Percentiles rank a stretch among this genome's conserved stretches.
These are phyloP conservation scores for Daphne laureola DNA, from an alignment of 441 rosid species.

Conservation along the genomic window DNA sequence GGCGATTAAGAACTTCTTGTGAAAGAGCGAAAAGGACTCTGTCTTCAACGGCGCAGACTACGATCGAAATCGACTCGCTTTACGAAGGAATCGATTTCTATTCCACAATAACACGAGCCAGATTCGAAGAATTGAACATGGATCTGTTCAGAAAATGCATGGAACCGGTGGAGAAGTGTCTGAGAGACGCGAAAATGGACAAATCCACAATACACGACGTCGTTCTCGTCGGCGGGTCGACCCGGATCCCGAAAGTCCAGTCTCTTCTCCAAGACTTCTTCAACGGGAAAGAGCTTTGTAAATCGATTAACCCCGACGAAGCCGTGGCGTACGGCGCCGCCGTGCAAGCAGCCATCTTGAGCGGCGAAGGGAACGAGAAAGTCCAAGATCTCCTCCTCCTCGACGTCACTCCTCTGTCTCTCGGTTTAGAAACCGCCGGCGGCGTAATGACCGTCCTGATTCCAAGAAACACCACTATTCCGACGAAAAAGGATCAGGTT, in stretches of 20 bases:
- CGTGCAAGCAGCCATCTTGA: constrained; percentile 17
- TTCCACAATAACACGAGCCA: constrained; percentile 2
- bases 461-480: constrained; percentile 22
- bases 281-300: constrained; percentile 21
- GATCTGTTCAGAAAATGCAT: constrained; percentile 12
- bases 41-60: constrained; percentile 20
- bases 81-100: constrained; percentile 14
- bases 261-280: constrained; percentile 21
- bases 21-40: constrained; percentile 33
- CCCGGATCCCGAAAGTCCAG: constrained; percentile 19
- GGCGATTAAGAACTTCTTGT: constrained; percentile 27
- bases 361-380: constrained; percentile 17
- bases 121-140: constrained; percentile 3
- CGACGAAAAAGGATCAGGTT: constrained; percentile 19
- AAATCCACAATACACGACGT: constrained; percentile 16
- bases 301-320: constrained; percentile 19
- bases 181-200: constrained; percentile 15
- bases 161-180: constrained; percentile 15
- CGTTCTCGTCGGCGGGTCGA: constrained; percentile 18
- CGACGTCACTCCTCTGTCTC: constrained; percentile 19
- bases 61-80: constrained; percentile 9
- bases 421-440: constrained; percentile 17
- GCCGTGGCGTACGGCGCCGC: constrained; percentile 19
- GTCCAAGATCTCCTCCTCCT: constrained; percentile 10
- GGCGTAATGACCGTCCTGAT: constrained; percentile 23